These are phyloP conservation scores for Dendrobium chrysotoxum DNA, from an alignment of 106 monocot species.

Conservation along the genomic window DNA sequence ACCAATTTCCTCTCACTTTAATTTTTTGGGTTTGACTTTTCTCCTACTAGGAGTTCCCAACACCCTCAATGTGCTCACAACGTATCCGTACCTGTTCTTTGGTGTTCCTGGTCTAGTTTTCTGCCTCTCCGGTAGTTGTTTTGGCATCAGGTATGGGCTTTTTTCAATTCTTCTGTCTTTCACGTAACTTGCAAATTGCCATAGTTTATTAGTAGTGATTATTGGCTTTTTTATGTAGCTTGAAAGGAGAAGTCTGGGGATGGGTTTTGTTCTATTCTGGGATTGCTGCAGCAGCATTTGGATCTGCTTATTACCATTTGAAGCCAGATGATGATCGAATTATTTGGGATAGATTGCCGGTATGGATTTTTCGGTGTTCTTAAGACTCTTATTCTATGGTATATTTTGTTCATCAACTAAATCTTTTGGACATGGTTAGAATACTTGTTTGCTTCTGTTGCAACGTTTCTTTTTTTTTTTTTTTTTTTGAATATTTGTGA, in stretches of 20 bases:
- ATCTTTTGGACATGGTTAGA: neutral
- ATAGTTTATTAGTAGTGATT: neutral
- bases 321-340: conserved; percentile 84
- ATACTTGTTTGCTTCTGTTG: neutral
- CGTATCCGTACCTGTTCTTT: conserved; percentile 65
- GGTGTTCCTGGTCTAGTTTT: conserved; percentile 78
- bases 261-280: conserved; percentile 80
- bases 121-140: conserved; percentile 64
- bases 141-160: conserved; percentile 51
- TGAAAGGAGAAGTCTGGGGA: conserved; percentile 67
- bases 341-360: conserved; percentile 75
- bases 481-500: neutral
- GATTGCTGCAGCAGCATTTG: conserved; percentile 58
- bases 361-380: conserved; percentile 17
- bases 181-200: neutral
- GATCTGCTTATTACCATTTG: conserved; percentile 89
- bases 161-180: neutral
- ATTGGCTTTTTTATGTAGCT: conserved; percentile 25
- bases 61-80: conserved; percentile 81
- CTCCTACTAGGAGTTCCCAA: conserved; percentile 65
- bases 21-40: neutral
- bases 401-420: neutral
- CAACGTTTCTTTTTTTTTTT: neutral
- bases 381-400: neutral
- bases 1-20: neutral